Conservation (phyloP, 352 stramenopile genomes). For the Pythium aphanidermatum region DNA sequence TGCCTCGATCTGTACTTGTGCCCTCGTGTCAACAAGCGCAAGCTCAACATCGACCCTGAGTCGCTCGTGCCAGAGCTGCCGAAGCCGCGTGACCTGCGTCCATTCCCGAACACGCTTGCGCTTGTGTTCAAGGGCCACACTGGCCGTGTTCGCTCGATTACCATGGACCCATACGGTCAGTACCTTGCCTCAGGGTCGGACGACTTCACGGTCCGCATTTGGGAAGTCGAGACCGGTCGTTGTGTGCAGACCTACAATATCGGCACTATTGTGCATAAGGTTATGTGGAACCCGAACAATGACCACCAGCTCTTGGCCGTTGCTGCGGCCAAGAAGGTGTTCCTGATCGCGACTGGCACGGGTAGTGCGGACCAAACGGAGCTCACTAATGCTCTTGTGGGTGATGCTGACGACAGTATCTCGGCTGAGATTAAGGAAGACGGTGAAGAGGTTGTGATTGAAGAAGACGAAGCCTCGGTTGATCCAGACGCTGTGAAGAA, state of each 20-base stretch:
- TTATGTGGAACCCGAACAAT: slow-evolving; percentile 97
- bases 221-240: slow-evolving; percentile 94
- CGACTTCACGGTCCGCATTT: slow-evolving; percentile 95
- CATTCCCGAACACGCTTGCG: slow-evolving; percentile 95
- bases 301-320: slow-evolving; percentile 95
- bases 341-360: slow-evolving; percentile 93
- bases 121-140: slow-evolving; percentile 87
- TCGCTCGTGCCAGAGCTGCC: slow-evolving; percentile 95
- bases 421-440: slow-evolving; percentile 41
- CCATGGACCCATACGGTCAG: slow-evolving; percentile 94
- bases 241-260: slow-evolving; percentile 92
- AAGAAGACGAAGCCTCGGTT: slow-evolving; percentile 63
- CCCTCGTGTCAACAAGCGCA: slow-evolving; percentile 93
- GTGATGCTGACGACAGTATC: slow-evolving; percentile 73
- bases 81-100: slow-evolving; percentile 94
- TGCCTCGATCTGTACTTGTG: slow-evolving; percentile 99
- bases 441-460: slow-evolving; percentile 40
- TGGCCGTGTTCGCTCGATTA: slow-evolving; percentile 90
- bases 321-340: slow-evolving; percentile 86
- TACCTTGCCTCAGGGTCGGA: slow-evolving; percentile 95
- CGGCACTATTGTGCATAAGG: slow-evolving; percentile 82
- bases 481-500: slow-evolving; percentile 78
- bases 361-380: slow-evolving; percentile 91
- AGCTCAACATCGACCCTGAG: slow-evolving; percentile 98
- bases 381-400: slow-evolving; percentile 93